Evolutionary conservation across 2,329 filamentous ascomycete genomes (phyloP), one percentile per base, ranked within the genome.

Genomic region (Neonectria magnoliae): DNA sequence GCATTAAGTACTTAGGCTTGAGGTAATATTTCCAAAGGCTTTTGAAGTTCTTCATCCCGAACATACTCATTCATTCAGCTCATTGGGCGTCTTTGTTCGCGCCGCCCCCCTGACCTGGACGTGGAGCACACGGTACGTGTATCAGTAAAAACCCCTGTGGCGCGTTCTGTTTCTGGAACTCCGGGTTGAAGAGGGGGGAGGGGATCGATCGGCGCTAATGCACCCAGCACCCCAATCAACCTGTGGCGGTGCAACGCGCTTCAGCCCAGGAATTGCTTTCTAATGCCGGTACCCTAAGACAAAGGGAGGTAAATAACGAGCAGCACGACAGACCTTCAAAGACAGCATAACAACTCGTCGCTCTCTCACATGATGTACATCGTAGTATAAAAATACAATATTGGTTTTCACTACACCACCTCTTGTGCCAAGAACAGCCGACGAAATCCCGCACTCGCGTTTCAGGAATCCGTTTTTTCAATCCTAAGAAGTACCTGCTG

Each of bases 161-260:
- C 62, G 31, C 31, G 65, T 45, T 62, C 44, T 45, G 55, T 45
- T 74, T 75, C 73, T 75, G 71, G 68, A 73, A 72, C 61, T 68
- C 38, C 31, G 57, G 57, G 69, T 65, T 61, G 67, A 66, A 60
- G 65, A 58, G 52, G 56, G 60, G 25, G 57, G 63, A 65, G 60
- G 25, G 57, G 63, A 65, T 67, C 62, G 75, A 78, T 78, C 76
- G 76, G 64, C 77, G 76, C 77, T 78, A 78, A 78, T 78, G 76
- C 76, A 74, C 64, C 50, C 48, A 41, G 38, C 63, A 71, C 59
- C 71, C 69, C 47, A 47, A 67, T 59, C 45, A 65, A 76, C 73
- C 73, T 75, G 76, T 78, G 76, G 76, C 76, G 76, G 76, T 78
- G 76, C 76, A 72, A 69, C 55, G 68, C 71, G 54, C 67, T 60